Evolutionary conservation across 495 filamentous ascomycete genomes (phyloP).

Genomic region (Aspergillus taichungensis): DNA sequence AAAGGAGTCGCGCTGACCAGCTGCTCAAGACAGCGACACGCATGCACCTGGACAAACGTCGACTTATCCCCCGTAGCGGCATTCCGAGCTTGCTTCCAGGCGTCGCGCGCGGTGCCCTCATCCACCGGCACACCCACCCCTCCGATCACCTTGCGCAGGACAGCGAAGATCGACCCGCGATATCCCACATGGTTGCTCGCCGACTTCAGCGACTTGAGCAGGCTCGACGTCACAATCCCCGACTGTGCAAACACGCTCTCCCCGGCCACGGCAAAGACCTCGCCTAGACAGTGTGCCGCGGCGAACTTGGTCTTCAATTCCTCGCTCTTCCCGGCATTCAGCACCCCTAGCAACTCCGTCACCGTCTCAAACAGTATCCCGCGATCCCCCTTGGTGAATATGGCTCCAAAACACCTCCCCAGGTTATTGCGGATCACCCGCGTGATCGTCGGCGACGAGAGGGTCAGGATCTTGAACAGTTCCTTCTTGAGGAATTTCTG

Average conservation of each 20-base stretch:
- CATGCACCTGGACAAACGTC: constrained; percentile 67
- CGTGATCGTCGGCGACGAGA: constrained; percentile 77
- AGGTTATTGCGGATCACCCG: constrained; percentile 83
- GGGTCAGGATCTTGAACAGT: constrained; percentile 79
- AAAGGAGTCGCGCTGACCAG: constrained; percentile 61
- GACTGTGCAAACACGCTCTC: constrained; percentile 88
- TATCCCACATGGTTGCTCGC: constrained; percentile 74
- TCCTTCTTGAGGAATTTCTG: constrained; percentile 86
- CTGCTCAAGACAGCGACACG: constrained; percentile 71
- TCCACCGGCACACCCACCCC: constrained; percentile 72
- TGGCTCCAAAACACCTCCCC: constrained; percentile 71
- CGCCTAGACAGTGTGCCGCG: constrained; percentile 79
- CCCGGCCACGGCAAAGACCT: constrained; percentile 79
- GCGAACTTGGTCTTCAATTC: constrained; percentile 75
- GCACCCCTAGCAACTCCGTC: constrained; percentile 71
- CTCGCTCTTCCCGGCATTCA: constrained; percentile 72
- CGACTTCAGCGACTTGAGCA: constrained; percentile 73
- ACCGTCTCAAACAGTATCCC: constrained; percentile 90
- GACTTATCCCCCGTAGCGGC: constrained; percentile 74
- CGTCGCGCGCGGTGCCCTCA: constrained; percentile 74
- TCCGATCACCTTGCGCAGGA: constrained; percentile 64
- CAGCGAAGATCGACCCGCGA: constrained; percentile 71
- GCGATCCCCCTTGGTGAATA: constrained; percentile 81
- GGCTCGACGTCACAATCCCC: constrained; percentile 56
- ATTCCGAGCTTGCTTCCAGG: constrained; percentile 85